A percentile compares a stretch with the other conserved stretches of the same genome.
These are phyloP conservation scores for Cutaneotrichosporon sp. DNA, from an alignment of 1,284 basidiomycete genomes.

Conservation along the genomic window DNA sequence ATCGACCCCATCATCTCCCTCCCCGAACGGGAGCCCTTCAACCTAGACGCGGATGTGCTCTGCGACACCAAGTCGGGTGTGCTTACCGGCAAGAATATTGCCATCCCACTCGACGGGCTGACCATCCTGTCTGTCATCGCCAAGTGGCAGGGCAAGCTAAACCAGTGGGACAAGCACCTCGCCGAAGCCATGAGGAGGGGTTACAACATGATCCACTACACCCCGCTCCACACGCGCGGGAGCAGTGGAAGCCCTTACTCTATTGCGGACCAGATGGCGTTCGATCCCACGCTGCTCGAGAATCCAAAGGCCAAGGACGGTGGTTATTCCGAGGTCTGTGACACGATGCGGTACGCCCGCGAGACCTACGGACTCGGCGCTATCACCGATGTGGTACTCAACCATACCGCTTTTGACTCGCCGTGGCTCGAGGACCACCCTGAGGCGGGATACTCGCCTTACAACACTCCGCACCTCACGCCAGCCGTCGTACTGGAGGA, in stretches of 20 bases:
- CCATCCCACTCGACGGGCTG: slow-evolving; percentile 73
- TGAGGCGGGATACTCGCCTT: slow-evolving; percentile 84
- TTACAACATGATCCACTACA: slow-evolving; percentile 95
- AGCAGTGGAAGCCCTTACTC: slow-evolving; percentile 86
- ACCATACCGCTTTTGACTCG: slow-evolving; percentile 90
- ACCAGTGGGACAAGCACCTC: slow-evolving; percentile 71
- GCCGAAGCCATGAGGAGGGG: slow-evolving; percentile 76
- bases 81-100: slow-evolving; percentile 47
- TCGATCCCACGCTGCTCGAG: slow-evolving; percentile 68
- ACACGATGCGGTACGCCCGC: slow-evolving; percentile 63
- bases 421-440: slow-evolving; percentile 88
- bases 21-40: slow-evolving; percentile 65
- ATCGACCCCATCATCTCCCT: slow-evolving; percentile 80
- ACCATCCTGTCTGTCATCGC: slow-evolving; percentile 82
- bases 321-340: slow-evolving; percentile 48
- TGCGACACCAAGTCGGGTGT: slow-evolving; percentile 53
- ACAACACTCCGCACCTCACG: slow-evolving; percentile 80
- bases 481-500: slow-evolving; percentile 83
- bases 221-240: slow-evolving; percentile 84
- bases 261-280: slow-evolving; percentile 75
- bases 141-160: slow-evolving; percentile 89
- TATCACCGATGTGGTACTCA: slow-evolving; percentile 88
- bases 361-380: slow-evolving; percentile 81
- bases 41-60: slow-evolving; percentile 37
- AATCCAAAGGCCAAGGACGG: slow-evolving; percentile 55